phyloP scores from a whole-genome alignment of 176 grass and related monocot genomes.

The Aegilops speltoides region DNA sequence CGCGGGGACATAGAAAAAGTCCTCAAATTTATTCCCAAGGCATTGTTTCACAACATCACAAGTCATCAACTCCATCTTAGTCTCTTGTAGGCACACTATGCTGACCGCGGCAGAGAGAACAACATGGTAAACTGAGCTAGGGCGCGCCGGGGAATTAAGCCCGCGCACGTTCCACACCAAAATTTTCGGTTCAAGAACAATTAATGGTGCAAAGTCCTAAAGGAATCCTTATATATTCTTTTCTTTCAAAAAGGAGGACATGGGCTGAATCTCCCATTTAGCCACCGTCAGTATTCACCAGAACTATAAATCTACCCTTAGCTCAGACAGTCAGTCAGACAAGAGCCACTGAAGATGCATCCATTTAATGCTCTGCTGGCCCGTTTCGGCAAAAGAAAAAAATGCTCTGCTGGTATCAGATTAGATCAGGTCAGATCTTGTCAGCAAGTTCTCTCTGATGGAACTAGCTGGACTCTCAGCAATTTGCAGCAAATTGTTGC shows the following conservation, averaged over 20 bases:
- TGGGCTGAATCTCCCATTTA: not conserved
- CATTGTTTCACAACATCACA: no score
- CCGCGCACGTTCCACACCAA: no score
- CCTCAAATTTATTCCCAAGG: no score
- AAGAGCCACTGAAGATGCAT: not conserved
- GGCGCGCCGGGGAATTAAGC: no score
- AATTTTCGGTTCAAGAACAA: not conserved
- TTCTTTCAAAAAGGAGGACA: not conserved
- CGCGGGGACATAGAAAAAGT: no score
- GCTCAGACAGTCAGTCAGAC: not conserved
- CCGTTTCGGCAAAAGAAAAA: not conserved
- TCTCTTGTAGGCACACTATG: no score
- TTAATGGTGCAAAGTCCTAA: not conserved
- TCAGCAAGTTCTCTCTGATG: not conserved
- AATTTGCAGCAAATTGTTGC: not conserved
- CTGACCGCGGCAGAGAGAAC: no score
- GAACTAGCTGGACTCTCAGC: not conserved
- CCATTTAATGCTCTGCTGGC: not conserved
- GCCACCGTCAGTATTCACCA: not conserved
- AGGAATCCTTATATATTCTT: not conserved
- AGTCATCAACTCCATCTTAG: no score
- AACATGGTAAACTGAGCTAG: no score
- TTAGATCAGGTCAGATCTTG: conserved; percentile 21
- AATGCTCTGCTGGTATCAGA: not conserved
- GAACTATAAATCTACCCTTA: not conserved